Conservation (phyloP, 73 alveolate species). For the Stentor roeselii region DNA sequence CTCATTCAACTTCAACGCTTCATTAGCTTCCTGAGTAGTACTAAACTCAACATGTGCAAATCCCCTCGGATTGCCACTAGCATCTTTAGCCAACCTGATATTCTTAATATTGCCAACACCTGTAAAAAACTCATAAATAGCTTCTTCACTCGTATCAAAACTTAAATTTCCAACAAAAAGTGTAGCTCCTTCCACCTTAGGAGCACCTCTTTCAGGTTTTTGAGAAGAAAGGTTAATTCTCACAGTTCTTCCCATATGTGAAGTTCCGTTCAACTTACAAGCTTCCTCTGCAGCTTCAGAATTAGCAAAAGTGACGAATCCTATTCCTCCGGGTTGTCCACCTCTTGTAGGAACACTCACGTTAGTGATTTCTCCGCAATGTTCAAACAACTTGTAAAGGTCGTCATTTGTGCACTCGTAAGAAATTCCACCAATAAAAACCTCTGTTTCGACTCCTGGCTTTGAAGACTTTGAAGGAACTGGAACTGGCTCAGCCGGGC, state of each 20-base stretch:
- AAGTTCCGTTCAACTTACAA: slow-evolving; percentile 46
- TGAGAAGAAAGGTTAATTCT: not conserved
- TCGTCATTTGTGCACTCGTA: slow-evolving; percentile 60
- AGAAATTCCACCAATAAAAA: slow-evolving; percentile 17
- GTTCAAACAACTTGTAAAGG: slow-evolving; percentile 46
- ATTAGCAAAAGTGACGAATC: slow-evolving; percentile 66
- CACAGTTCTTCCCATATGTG: not conserved
- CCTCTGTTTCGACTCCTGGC: slow-evolving; percentile 14
- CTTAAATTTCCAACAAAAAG: slow-evolving; percentile 84
- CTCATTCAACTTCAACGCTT: slow-evolving; percentile 71
- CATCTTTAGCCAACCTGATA: slow-evolving; percentile 73
- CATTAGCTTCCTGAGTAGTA: slow-evolving; percentile 64
- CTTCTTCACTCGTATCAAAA: slow-evolving; percentile 59
- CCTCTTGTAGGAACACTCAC: slow-evolving; percentile 54
- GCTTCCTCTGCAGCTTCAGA: slow-evolving; percentile 64
- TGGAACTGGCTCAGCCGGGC: not conserved
- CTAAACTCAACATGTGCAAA: slow-evolving; percentile 87
- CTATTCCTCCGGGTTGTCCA: slow-evolving; percentile 76
- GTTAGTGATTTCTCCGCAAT: slow-evolving; percentile 56
- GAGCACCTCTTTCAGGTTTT: slow-evolving; percentile 4
- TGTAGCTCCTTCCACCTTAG: slow-evolving; percentile 31
- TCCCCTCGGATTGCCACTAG: slow-evolving; percentile 86
- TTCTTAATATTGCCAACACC: slow-evolving; percentile 76
- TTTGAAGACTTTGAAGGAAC: not conserved
- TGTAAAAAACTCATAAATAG: slow-evolving; percentile 68